Conservation (phyloP, 2,329 filamentous ascomycete genomes). For the Penicillium sp. region DNA sequence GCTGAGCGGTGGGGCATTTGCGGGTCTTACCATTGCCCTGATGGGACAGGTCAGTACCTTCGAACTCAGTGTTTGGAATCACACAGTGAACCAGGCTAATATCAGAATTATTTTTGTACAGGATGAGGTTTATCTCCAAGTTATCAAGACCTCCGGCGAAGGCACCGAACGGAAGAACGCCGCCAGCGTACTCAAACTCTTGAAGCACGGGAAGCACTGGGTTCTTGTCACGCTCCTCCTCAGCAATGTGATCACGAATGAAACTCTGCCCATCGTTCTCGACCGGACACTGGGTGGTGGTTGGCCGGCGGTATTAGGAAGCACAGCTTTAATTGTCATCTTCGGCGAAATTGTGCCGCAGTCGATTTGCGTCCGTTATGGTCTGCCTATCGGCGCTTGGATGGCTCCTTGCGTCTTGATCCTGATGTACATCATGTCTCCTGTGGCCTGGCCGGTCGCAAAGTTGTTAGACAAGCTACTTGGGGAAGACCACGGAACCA, state of each 20-base stretch:
- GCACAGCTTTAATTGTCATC: slow-evolving; percentile 93
- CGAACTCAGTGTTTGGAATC: slow-evolving; percentile 26
- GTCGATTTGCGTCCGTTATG: slow-evolving; percentile 93
- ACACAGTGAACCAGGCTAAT: slow-evolving; percentile 1
- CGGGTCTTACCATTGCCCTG: slow-evolving; percentile 70
- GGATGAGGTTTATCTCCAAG: slow-evolving; percentile 96
- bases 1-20: slow-evolving; percentile 85
- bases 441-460: slow-evolving; percentile 88
- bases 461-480: slow-evolving; percentile 92
- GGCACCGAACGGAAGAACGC: slow-evolving; percentile 85
- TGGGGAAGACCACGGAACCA: slow-evolving; percentile 89
- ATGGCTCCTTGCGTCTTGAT: slow-evolving; percentile 82
- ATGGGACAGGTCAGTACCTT: slow-evolving; percentile 53
- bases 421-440: slow-evolving; percentile 89
- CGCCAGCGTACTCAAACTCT: slow-evolving; percentile 69
- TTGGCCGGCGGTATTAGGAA: slow-evolving; percentile 88
- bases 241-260: slow-evolving; percentile 97
- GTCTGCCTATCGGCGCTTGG: slow-evolving; percentile 88
- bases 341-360: slow-evolving; percentile 97
- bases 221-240: slow-evolving; percentile 90
- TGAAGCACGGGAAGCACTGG: slow-evolving; percentile 94
- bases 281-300: slow-evolving; percentile 92
- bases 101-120: slow-evolving; percentile 39
- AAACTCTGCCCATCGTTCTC: slow-evolving; percentile 90
- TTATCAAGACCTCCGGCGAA: slow-evolving; percentile 79